These are phyloP conservation scores for Stachybotrys echinatus DNA, from an alignment of 2,329 filamentous ascomycete species.

Conservation along the genomic window DNA sequence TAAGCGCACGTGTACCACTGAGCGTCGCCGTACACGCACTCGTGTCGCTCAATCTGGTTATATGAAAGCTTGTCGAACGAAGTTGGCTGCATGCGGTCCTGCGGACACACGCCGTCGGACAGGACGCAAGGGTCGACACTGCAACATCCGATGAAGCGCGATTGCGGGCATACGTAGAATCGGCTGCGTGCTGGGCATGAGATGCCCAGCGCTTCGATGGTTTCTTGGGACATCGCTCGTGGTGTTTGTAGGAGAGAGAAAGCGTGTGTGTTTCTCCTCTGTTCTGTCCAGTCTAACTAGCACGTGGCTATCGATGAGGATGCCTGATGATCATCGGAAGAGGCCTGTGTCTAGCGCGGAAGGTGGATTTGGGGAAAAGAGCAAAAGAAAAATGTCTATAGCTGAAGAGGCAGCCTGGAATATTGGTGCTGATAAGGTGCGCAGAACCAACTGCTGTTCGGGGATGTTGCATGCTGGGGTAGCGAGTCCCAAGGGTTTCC, in stretches of 20 bases:
- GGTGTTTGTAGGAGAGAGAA: not conserved
- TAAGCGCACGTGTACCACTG: conserved; percentile 32
- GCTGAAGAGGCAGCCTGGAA: no score
- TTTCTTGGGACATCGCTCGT: not conserved
- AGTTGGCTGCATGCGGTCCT: conserved; percentile 10
- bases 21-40: conserved; percentile 14
- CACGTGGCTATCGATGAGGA: not conserved
- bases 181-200: conserved; percentile 22
- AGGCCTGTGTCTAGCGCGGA: not conserved
- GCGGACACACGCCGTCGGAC: conserved; percentile 20
- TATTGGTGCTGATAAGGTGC: not conserved
- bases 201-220: conserved; percentile 15
- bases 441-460: no score
- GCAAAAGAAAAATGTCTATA: not conserved
- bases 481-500: not conserved
- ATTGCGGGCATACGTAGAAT: conserved; percentile 30
- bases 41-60: conserved; percentile 18
- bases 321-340: not conserved
- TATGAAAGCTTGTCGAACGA: conserved; percentile 21
- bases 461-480: not conserved
- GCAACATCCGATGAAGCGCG: conserved; percentile 37
- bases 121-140: conserved; percentile 20
- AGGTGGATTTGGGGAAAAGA: not conserved
- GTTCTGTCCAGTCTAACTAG: not conserved
- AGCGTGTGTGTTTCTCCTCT: not conserved